These are phyloP conservation scores for Torulaspora maleeae DNA, from an alignment of 805 yeast genomes.

Conservation along the genomic window DNA sequence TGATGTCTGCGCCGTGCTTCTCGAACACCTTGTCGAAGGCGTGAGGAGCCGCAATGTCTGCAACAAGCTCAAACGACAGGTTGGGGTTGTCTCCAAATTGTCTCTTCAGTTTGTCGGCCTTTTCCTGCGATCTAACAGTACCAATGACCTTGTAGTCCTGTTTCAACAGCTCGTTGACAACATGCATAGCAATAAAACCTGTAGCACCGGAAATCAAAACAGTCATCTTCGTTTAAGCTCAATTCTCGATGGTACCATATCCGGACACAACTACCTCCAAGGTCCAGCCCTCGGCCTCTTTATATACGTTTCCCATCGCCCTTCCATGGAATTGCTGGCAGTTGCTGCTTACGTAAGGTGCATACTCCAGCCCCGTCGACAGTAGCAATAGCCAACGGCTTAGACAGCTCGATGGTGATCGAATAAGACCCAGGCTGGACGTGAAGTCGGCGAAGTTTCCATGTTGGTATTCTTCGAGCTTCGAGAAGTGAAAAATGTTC, in stretches of 20 bases:
- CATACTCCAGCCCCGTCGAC: not conserved
- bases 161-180: constrained; percentile 37
- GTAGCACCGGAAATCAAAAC: constrained; percentile 49
- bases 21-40: constrained; percentile 46
- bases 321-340: not conserved
- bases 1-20: constrained; percentile 45
- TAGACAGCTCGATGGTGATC: not conserved
- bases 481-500: not conserved
- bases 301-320: not conserved
- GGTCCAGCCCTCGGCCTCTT: not conserved
- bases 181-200: constrained; percentile 47
- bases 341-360: not conserved
- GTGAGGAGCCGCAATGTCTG: constrained; percentile 43
- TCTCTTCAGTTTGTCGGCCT: constrained; percentile 35
- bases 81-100: constrained; percentile 32
- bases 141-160: constrained; percentile 43
- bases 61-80: constrained; percentile 44
- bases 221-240: constrained; percentile 4
- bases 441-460: not conserved
- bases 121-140: constrained; percentile 40
- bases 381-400: not conserved
- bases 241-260: not conserved
- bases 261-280: not conserved
- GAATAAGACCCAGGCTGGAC: not conserved
- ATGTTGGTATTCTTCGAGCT: not conserved